Evolutionary conservation across 2,329 filamentous ascomycete genomes (phyloP), one percentile per base, ranked within the genome.

Genomic region (Teratosphaeria viscida): DNA sequence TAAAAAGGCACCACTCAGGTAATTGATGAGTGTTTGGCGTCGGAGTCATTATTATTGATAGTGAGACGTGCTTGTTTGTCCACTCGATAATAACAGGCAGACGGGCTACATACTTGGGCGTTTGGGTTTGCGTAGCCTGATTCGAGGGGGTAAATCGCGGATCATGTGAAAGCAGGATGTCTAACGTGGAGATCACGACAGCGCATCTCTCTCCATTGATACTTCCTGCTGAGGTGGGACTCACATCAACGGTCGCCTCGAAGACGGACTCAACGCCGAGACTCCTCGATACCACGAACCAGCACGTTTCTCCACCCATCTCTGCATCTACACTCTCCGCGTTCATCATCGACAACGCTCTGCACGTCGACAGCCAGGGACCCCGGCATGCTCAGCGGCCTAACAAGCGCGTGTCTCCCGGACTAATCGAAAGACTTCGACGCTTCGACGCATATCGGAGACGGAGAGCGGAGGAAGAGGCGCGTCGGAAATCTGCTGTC

Each of bases 401-500:
- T 72, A 59, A 55, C 37, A 65, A 64, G 60, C 66, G 68, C 23
- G 65, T 70, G 5, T 74, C 75, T 29, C 75, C 76, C 27, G 75
- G 74, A 62, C 71, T 78, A 57, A 69, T 77, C 64, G 73, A 72
- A 57, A 75, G 76, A 66, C 75, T 78, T 68, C 73, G 73, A 59
- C 73, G 74, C 59, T 71, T 79, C 59, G 73, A 76, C 68, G 62
- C 64, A 53, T 68, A 70, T 60, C 68, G 72, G 60, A 67, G 63
- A 62, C 66, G 64, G 65, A 62, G 82, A 59, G 72, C 66, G 74
- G 63, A 61, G 27, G 64, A 63, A 53, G 61, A 39, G 37, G 61
- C 55, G 59, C 59, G 37, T 61, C 53, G 53, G 19, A 62, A 10
- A 79, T 82, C 56, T 74, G 76, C 68, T 32, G 16, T 16, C 26